Evolutionary conservation across 139 green algal genomes (phyloP), one percentile per base, ranked within the genome.

Genomic region (Coelastrella sp.): DNA sequence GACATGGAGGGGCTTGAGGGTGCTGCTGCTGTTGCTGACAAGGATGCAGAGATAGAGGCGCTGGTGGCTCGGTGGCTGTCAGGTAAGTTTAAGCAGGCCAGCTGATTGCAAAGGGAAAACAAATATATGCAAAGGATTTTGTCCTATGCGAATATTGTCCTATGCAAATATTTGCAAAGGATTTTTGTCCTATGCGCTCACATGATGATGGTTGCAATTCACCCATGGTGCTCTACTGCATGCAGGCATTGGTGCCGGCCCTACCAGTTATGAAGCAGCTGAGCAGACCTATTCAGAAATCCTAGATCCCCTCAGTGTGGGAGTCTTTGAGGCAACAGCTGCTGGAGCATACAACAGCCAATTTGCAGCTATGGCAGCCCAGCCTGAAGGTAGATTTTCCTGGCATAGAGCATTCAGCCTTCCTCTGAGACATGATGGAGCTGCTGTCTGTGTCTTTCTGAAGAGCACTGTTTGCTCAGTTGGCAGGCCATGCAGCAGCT

Each of bases 311-410:
- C 75, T 96, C 84, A 61, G 73, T 10, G 81, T 96, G 20, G 91
- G 88, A 68, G 90, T 93, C 58, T 97, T 96, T 92, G 95, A 97
- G 88, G 88, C 92, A 7, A 73, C 81, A 6, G 89, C 83, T 0
- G 65, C 93, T 0, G 68, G 94, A 0, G 96, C 94, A 1, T 97
- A 96, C 93, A 95, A 95, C 91, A 92, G 92, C 61, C 84, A 88
- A 22, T 96, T 95, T 85, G 82, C 88, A 5, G 80, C 58, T 14
- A 93, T 94, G 88, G 92, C 95, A 6, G 87, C 86, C n/a, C 66
- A 94, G 85, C 84, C 89, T 12, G 91, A 92, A 15, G 87, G n/a
- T n/a, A n/a, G n/a, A n/a, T n/a, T n/a, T n/a, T n/a, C n/a, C n/a
- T n/a, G n/a, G n/a, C n/a, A n/a, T n/a, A n/a, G n/a, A n/a, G n/a